Conservation (phyloP, 2,329 filamentous ascomycete species). For the Alternaria sp. region DNA sequence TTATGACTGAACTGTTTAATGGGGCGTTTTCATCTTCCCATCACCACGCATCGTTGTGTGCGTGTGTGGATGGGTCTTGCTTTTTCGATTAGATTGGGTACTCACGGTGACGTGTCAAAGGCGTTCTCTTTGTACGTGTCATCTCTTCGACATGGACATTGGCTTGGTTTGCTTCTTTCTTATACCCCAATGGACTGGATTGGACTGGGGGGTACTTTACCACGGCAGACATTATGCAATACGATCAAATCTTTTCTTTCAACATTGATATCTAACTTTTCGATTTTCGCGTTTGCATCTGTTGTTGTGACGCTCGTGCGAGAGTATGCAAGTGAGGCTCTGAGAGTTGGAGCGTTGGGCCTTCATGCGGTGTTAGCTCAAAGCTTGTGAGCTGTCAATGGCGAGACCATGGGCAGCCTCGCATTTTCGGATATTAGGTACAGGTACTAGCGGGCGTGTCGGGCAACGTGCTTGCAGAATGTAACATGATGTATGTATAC, state of each 20-base stretch:
- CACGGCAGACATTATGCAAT: neutral
- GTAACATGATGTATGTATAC: neutral
- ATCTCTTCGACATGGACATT: neutral
- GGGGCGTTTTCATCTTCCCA: neutral
- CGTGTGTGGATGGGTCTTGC: neutral
- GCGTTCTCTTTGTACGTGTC: neutral
- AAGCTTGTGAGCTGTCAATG: neutral
- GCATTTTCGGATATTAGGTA: neutral
- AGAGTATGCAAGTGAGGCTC: neutral
- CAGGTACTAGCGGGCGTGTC: neutral
- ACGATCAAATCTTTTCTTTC: neutral
- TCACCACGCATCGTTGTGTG: neutral
- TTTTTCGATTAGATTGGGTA: neutral
- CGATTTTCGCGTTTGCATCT: neutral
- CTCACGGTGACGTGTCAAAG: neutral
- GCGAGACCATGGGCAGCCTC: neutral
- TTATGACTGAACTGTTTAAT: neutral
- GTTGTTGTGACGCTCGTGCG: neutral
- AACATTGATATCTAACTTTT: neutral
- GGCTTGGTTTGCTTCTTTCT: neutral
- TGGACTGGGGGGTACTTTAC: conserved; percentile 5
- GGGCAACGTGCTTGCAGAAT: neutral
- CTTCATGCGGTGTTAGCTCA: neutral
- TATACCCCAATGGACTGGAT: conserved; percentile 7
- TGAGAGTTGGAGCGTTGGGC: neutral